A percentile compares a stretch with the other conserved stretches of the same genome.
Evolutionary conservation across 2,329 filamentous ascomycete species (phyloP).

Genomic region (Camptophora hylomeconis): DNA sequence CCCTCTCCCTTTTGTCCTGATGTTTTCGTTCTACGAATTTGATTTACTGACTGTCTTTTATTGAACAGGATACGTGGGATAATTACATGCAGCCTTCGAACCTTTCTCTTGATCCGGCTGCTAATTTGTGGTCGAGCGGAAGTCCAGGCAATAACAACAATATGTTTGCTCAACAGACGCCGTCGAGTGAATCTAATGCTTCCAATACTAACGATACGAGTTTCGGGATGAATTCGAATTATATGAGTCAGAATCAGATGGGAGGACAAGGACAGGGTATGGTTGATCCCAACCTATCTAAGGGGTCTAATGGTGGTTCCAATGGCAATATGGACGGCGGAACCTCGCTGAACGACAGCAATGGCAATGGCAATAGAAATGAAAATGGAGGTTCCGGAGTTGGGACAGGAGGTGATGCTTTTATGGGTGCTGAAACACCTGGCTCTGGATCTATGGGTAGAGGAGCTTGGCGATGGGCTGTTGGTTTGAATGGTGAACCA

Average conservation of each 20-base stretch:
- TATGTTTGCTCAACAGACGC: constrained; percentile 5
- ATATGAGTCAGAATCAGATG: constrained; percentile 7
- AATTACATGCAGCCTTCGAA: constrained; percentile 47
- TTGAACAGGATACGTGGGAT: constrained; percentile 57
- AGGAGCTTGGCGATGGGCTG: constrained; percentile 16
- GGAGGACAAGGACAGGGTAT: too few species aligned
- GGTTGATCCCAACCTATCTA: constrained; percentile 1
- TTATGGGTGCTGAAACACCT: constrained; percentile 17
- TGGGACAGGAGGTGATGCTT: constrained; percentile 15
- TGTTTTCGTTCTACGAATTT: neutral
- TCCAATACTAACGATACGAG: constrained; percentile 6
- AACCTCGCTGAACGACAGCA: constrained; percentile 8
- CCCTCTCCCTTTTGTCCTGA: neutral
- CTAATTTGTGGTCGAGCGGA: constrained; percentile 22
- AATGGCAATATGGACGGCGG: constrained; percentile 7
- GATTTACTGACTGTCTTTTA: constrained; percentile 18
- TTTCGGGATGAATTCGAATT: constrained; percentile 7
- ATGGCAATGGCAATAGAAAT: constrained; percentile 7
- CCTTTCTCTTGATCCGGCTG: constrained; percentile 31
- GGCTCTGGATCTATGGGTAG: constrained; percentile 12
- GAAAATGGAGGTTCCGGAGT: constrained; percentile 4
- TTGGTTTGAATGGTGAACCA: too few species aligned
- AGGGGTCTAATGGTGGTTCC: constrained; percentile 8
- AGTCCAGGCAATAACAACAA: constrained; percentile 12
- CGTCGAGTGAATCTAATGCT: constrained; percentile 9